Evolutionary conservation across 139 green algal species (phyloP).

Genomic region (Auxenochlorella protothecoides): DNA sequence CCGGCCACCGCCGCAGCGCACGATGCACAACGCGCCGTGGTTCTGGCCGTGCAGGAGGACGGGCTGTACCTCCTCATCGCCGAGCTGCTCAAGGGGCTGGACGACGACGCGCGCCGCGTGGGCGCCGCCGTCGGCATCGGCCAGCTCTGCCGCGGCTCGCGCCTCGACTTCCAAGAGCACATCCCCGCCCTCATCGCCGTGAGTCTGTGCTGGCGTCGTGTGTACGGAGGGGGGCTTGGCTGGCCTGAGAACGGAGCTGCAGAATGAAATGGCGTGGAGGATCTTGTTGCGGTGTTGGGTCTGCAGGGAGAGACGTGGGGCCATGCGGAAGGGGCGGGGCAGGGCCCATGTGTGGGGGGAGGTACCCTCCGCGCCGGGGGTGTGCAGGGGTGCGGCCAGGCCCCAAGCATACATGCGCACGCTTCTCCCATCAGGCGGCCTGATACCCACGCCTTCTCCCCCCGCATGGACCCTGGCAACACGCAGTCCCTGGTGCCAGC

Average conservation of each 20-base stretch:
- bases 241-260: no score
- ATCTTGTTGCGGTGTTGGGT: no score
- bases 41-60: slow-evolving; percentile 46
- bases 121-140: slow-evolving; percentile 41
- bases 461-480: neutral
- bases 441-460: neutral
- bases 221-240: no score
- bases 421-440: neutral
- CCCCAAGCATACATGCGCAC: neutral
- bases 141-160: slow-evolving; percentile 21
- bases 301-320: neutral
- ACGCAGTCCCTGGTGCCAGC: slow-evolving; percentile 45
- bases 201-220: slow-evolving; percentile 5
- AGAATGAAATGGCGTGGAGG: no score
- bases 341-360: neutral
- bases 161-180: slow-evolving; percentile 60
- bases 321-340: neutral
- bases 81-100: slow-evolving; percentile 59
- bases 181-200: slow-evolving; percentile 51
- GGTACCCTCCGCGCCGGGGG: neutral
- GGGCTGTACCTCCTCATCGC: slow-evolving; percentile 59
- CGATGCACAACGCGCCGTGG: slow-evolving; percentile 19
- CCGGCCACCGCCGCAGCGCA: slow-evolving; percentile 17
- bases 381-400: neutral
- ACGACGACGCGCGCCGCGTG: slow-evolving; percentile 37